Evolutionary conservation across 495 filamentous ascomycete genomes (phyloP).

Genomic region (Neurospora sublineolata): DNA sequence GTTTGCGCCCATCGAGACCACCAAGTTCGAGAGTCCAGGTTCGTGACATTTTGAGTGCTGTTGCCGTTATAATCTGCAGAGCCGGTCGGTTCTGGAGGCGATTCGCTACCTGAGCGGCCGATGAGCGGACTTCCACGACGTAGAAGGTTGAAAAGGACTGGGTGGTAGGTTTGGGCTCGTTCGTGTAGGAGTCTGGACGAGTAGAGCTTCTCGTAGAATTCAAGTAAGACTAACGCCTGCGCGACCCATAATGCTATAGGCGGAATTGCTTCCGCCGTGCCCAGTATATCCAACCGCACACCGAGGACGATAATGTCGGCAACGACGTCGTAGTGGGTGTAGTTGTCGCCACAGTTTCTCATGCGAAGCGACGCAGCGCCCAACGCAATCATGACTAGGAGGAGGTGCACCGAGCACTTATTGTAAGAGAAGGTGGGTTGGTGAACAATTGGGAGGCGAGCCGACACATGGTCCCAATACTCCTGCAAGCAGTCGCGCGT

Average conservation of each 20-base stretch:
- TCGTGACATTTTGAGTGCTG: slow-evolving; percentile 2
- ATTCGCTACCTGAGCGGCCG: slow-evolving; percentile 76
- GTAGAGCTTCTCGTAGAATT: slow-evolving; percentile 95
- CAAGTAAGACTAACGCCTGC: slow-evolving; percentile 77
- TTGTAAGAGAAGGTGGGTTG: slow-evolving; percentile 83
- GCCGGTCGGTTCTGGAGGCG: slow-evolving; percentile 56
- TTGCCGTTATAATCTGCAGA: not conserved
- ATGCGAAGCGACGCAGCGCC: slow-evolving; percentile 82
- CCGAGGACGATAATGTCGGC: slow-evolving; percentile 77
- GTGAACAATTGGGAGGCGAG: slow-evolving; percentile 87
- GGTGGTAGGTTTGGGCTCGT: slow-evolving; percentile 90
- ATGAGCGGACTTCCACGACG: slow-evolving; percentile 86
- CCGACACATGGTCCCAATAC: slow-evolving; percentile 89
- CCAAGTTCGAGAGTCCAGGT: slow-evolving; percentile 64
- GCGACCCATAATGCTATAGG: slow-evolving; percentile 93
- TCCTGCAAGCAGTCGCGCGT: slow-evolving; percentile 86
- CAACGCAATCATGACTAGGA: slow-evolving; percentile 81
- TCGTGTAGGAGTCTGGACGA: slow-evolving; percentile 82
- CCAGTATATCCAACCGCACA: slow-evolving; percentile 77
- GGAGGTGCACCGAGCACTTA: slow-evolving; percentile 63
- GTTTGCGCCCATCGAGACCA: slow-evolving; percentile 95
- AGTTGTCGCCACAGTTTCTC: slow-evolving; percentile 54
- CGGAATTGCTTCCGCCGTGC: slow-evolving; percentile 72
- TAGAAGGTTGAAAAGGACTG: slow-evolving; percentile 87
- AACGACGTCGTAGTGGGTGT: slow-evolving; percentile 60